phyloP scores from a whole-genome alignment of 2,329 filamentous ascomycete genomes.

The Fusarium anthophilum region DNA sequence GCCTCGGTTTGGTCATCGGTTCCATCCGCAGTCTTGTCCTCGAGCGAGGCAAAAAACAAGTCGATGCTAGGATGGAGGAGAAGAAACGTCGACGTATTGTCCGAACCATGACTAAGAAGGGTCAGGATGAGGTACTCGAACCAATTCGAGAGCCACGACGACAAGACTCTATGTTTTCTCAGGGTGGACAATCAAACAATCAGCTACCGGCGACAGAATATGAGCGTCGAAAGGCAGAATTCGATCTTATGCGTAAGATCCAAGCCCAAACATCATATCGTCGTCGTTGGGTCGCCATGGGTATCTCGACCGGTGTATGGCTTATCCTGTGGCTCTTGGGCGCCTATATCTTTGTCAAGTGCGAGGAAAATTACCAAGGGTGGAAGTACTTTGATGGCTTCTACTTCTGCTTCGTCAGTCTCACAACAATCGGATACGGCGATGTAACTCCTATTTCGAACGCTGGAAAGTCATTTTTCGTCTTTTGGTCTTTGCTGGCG shows the following conservation, averaged over 20 bases:
- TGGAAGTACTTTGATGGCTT: slow-evolving; percentile 84
- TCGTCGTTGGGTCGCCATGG: slow-evolving; percentile 78
- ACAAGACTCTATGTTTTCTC: slow-evolving; percentile 17
- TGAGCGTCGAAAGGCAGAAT: slow-evolving; percentile 74
- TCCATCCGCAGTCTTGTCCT: slow-evolving; percentile 76
- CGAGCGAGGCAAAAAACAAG: slow-evolving; percentile 63
- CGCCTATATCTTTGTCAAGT: slow-evolving; percentile 74
- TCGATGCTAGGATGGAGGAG: slow-evolving; percentile 68
- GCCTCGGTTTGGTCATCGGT: slow-evolving; percentile 82
- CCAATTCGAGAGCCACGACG: slow-evolving; percentile 52
- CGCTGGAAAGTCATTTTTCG: slow-evolving; percentile 83
- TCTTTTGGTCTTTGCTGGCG: slow-evolving; percentile 90
- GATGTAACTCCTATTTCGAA: slow-evolving; percentile 82
- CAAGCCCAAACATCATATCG: slow-evolving; percentile 72
- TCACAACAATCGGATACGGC: slow-evolving; percentile 89
- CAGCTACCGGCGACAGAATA: slow-evolving; percentile 53
- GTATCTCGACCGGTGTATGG: slow-evolving; percentile 74
- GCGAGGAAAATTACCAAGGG: slow-evolving; percentile 61
- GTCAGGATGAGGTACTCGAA: slow-evolving; percentile 58
- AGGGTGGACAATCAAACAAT: not conserved
- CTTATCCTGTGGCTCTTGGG: slow-evolving; percentile 82
- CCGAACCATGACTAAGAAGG: slow-evolving; percentile 55
- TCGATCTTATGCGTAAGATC: slow-evolving; percentile 83
- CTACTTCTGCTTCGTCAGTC: slow-evolving; percentile 86
- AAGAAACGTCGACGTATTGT: slow-evolving; percentile 64